These are phyloP conservation scores for Aspergillus mulundensis DNA, from an alignment of 495 filamentous ascomycete genomes.

Conservation along the genomic window DNA sequence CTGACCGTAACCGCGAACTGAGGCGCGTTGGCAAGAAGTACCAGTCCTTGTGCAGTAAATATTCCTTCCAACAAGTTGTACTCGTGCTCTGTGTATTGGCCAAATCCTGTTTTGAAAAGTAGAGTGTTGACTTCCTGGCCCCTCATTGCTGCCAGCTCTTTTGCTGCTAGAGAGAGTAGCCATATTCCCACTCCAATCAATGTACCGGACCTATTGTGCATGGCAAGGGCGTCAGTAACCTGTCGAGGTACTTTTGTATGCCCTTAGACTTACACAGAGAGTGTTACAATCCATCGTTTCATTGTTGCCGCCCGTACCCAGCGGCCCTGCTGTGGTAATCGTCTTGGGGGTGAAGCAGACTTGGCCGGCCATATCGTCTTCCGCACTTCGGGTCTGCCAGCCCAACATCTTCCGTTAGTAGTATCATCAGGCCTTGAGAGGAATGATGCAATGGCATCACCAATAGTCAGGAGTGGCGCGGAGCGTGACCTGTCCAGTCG, in stretches of 20 bases:
- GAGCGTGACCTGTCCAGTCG: no score
- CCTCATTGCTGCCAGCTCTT: no score
- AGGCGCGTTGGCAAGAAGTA: slow-evolving; percentile 27
- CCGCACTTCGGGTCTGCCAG: neutral
- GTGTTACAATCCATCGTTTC: neutral
- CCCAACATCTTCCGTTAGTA: neutral
- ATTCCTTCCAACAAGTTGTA: no score
- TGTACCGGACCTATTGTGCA: no score
- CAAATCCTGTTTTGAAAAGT: no score
- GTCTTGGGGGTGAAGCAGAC: neutral
- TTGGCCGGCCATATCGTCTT: neutral
- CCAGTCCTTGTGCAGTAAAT: neutral
- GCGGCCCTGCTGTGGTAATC: neutral
- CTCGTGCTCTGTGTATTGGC: no score
- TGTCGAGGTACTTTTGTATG: no score
- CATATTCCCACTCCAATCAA: no score
- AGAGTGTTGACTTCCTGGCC: no score
- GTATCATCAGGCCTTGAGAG: neutral
- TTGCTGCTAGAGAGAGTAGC: no score
- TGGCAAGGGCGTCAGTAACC: no score
- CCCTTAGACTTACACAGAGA: no score
- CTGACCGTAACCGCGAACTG: slow-evolving; percentile 40
- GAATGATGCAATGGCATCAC: neutral
- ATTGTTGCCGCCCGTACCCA: neutral
- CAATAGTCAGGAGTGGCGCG: neutral